Evolutionary conservation across 495 filamentous ascomycete genomes (phyloP).

Genomic region (Hypoxylon cercidicola): DNA sequence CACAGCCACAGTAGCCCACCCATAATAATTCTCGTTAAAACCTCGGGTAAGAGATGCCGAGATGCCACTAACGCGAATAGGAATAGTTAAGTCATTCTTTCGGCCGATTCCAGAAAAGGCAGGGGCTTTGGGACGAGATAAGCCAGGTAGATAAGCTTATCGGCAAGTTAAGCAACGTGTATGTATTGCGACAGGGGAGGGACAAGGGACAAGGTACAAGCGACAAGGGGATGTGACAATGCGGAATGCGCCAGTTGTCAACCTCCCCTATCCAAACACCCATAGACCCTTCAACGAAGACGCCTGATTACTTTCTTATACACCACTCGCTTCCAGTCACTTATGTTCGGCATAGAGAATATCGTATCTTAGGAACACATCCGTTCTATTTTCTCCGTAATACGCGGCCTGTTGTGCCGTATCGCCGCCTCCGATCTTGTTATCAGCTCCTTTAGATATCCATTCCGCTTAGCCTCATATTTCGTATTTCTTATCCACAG

Average conservation of each 20-base stretch:
- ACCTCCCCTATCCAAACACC: conserved; percentile 4
- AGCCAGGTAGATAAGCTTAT: no score
- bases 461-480: background rate
- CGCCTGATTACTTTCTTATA: conserved; percentile 25
- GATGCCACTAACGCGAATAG: no score
- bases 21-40: no score
- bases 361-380: conserved; percentile 5
- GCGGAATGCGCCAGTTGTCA: background rate
- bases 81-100: no score
- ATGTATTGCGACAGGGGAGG: no score
- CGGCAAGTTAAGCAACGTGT: background rate
- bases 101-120: no score
- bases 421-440: conserved; percentile 32
- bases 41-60: no score
- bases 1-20: no score
- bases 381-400: conserved; percentile 13
- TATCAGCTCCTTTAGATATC: conserved; percentile 21
- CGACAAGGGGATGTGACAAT: no score
- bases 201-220: no score
- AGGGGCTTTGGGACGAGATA: no score
- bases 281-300: conserved; percentile 5
- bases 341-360: conserved; percentile 36
- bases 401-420: background rate
- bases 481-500: conserved; percentile 23
- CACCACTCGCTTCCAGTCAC: conserved; percentile 22